Evolutionary conservation across 2,329 filamentous ascomycete genomes (phyloP), one percentile per base, ranked within the genome.

Genomic region (Colletotrichum sp.): DNA sequence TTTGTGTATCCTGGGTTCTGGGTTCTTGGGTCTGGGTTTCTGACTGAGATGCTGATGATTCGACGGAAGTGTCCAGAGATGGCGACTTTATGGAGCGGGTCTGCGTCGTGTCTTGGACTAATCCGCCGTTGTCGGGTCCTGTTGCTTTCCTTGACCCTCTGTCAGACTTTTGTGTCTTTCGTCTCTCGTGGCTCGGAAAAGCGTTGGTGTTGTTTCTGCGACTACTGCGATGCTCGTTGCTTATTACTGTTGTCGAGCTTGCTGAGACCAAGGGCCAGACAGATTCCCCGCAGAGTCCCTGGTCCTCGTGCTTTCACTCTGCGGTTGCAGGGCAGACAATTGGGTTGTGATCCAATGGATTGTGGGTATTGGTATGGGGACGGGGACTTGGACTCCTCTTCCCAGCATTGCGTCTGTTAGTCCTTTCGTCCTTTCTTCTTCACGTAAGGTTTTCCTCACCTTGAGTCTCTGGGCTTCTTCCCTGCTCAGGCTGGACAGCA

Each of bases 361-460:
- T 21, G 67, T 71, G 67, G 59, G 30, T 60, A 21, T 66, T 4
- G 16, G 21, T 18, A 28, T 63, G 34, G 43, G 43, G 43, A 57
- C 32, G 34, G 43, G n/a, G 43, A 63, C 32, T 63, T 72, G 13
- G 7, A 26, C 30, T 65, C 36, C 24, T 39, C 68, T 71, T 55
- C 24, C 39, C 30, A 65, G 60, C 68, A 55, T 71, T 71, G 16
- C 39, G 28, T 71, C 28, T 48, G 21, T 69, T 43, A 73, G 70
- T 69, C 43, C 52, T 64, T 52, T 70, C 34, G 32, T 52, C 36
- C 26, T 59, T 72, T 67, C 73, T 72, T 72, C 61, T 67, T 70
- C 59, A n/a, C 21, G 18, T 7, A 68, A 69, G 34, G 28, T 60
- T 69, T 69, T 61, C 15, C 74, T 74, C 39, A 75, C 74, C 67